Evolutionary conservation across 1,284 basidiomycete genomes (phyloP).

Genomic region (Melampsora americana): DNA sequence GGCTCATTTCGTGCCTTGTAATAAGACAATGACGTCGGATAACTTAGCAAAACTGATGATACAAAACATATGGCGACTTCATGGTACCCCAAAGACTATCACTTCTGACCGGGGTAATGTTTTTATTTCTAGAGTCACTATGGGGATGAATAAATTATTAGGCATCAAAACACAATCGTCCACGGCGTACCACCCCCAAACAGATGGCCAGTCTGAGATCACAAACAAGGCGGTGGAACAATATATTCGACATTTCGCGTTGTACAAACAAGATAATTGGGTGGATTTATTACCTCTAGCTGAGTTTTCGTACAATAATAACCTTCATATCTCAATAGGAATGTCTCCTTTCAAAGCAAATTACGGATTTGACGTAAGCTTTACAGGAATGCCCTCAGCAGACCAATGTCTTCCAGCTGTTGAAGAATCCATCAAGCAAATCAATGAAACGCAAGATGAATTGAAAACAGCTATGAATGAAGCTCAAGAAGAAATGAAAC

Average conservation of each 20-base stretch:
- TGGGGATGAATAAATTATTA: neutral
- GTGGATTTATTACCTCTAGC: too few relatives aligned
- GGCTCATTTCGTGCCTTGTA: conserved; percentile 25
- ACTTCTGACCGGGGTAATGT: too few relatives aligned
- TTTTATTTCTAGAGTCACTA: too few relatives aligned
- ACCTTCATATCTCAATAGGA: too few relatives aligned
- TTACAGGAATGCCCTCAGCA: neutral
- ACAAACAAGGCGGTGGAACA: too few relatives aligned
- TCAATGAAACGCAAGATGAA: neutral
- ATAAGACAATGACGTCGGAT: neutral
- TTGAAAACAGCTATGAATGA: neutral
- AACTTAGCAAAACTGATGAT: conserved; percentile 6
- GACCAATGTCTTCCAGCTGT: conserved; percentile 7
- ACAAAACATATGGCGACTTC: too few relatives aligned
- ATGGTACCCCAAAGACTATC: too few relatives aligned
- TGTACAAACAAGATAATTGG: too few relatives aligned
- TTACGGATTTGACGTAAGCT: neutral
- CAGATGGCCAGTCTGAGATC: too few relatives aligned
- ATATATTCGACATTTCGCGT: too few relatives aligned
- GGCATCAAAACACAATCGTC: neutral
- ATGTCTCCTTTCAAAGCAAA: neutral
- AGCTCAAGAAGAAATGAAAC: conserved; percentile 15
- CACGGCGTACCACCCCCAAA: too few relatives aligned
- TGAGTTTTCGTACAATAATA: too few relatives aligned
- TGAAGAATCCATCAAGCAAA: neutral